Conservation (phyloP, 2,329 filamentous ascomycete species). For the Sphaerostilbella broomeana region DNA sequence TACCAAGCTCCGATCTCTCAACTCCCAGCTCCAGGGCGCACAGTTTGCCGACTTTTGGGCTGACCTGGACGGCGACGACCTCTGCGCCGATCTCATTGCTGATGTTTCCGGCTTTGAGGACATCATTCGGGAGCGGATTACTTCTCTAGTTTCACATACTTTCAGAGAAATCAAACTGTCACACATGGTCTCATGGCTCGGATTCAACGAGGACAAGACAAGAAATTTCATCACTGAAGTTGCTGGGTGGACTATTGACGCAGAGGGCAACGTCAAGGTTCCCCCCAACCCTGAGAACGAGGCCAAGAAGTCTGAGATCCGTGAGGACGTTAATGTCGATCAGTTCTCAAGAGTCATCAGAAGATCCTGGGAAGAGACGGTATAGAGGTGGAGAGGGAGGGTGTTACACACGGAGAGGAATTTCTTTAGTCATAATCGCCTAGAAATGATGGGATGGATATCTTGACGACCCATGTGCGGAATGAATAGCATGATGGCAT, state of each 20-base stretch:
- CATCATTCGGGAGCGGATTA: constrained; percentile 82
- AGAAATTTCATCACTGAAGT: constrained; percentile 77
- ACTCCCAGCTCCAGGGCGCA: constrained; percentile 80
- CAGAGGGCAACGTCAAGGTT: constrained; percentile 60
- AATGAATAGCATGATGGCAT: constrained; percentile 26
- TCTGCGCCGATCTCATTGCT: constrained; percentile 91
- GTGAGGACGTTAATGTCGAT: constrained; percentile 89
- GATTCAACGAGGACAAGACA: constrained; percentile 60
- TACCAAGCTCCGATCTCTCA: constrained; percentile 76
- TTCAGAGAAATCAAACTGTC: constrained; percentile 65
- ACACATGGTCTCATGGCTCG: constrained; percentile 69
- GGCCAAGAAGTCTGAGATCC: constrained; percentile 89
- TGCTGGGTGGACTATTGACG: constrained; percentile 77
- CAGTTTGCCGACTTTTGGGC: constrained; percentile 93
- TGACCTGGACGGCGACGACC: constrained; percentile 84
- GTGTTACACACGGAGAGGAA: constrained; percentile 8
- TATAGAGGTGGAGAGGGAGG: constrained; percentile 19
- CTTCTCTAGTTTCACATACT: constrained; percentile 74
- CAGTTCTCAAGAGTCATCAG: constrained; percentile 76
- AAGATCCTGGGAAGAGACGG: constrained; percentile 72
- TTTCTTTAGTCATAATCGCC: constrained; percentile 17
- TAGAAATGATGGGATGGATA: constrained; percentile 20
- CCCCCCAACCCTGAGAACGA: constrained; percentile 96
- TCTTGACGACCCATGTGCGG: constrained; percentile 25
- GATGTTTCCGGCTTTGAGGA: constrained; percentile 96